Base-by-base conservation (phyloP, 306 rosid species). In the Parietaria judaica region DNA sequence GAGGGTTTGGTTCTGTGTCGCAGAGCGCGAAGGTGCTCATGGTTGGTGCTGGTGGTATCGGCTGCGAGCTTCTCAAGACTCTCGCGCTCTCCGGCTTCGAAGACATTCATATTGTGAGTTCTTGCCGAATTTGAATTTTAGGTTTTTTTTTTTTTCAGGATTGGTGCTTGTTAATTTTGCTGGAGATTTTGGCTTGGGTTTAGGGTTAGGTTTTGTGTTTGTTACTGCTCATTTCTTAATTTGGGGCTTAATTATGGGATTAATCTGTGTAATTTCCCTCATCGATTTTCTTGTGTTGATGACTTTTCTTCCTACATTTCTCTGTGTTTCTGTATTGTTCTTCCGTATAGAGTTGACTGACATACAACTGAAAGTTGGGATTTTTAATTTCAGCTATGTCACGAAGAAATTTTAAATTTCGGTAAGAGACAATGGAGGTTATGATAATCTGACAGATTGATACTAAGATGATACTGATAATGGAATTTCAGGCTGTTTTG, bases 11-110 rank as follows among this genome's bases (percentile, higher is more conserved):
- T 49, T 11, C 50, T 46, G 8, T 46, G 1, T 69, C 74, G 15
- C 66, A 88, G 99, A 90, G 81, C 63, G 81, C 97, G 39, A 94
- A 79, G 70, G 97, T 88, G 68, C 95, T 94, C 16, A 88, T 94
- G 97, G 99, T 94, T 56, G 99, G 99, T 16, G 99, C 99, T 6
- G 99, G 99, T 56, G 99, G 99, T 70, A 94, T 94, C 72, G 99
- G 99, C 41, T 94, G 99, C 74, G 99, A 94, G 81, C 87, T 94
- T 10, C 88, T 94, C 69, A 94, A 94, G 73, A 94, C 97, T 57
- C 88, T 94, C 38, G 95, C 94, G 31, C 99, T 94, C 78, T 86
- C 99, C 5, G 99, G 94, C 36, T 94, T 94, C 79, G 78, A 74
- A 59, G 99, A 88, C 65, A 89, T 94, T 69, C 99, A 89, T 80